Evolutionary conservation across 306 rosid species (phyloP).

Genomic region (Prosopis cineraria): DNA sequence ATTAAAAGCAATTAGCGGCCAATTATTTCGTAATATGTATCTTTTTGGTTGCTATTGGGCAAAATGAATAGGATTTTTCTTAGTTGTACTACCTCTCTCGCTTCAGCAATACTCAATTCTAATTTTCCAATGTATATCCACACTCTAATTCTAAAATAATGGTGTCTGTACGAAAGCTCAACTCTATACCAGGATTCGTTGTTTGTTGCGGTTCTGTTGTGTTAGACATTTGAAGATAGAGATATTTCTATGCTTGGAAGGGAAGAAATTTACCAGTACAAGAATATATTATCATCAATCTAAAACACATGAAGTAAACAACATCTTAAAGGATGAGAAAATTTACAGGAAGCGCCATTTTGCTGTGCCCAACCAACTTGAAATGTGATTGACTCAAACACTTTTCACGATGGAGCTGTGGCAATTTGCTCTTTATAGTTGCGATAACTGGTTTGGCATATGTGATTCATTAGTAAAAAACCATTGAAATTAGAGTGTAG

Average conservation of each 20-base stretch:
- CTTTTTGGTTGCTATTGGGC: not conserved
- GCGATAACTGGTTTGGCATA: not conserved
- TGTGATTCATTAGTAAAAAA: constrained; percentile 9
- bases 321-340: not conserved
- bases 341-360: not conserved
- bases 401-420: not conserved
- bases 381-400: not conserved
- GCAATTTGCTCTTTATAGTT: not conserved
- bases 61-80: not conserved
- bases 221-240: not conserved
- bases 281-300: not conserved
- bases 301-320: not conserved
- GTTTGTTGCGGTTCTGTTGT: not conserved
- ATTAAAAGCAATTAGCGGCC: not conserved
- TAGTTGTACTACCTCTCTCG: not conserved
- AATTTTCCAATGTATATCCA: not conserved
- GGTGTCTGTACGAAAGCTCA: not conserved
- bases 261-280: not conserved
- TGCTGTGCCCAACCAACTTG: not conserved
- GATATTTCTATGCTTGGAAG: not conserved
- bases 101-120: not conserved
- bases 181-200: not conserved
- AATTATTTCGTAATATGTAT: not conserved
- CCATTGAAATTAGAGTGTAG: not conserved
- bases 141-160: not conserved